Evolutionary conservation across 768 basidiomycete species (phyloP), one percentile per base, ranked within the genome.

Genomic region (Pleurotus citrinopileatus): DNA sequence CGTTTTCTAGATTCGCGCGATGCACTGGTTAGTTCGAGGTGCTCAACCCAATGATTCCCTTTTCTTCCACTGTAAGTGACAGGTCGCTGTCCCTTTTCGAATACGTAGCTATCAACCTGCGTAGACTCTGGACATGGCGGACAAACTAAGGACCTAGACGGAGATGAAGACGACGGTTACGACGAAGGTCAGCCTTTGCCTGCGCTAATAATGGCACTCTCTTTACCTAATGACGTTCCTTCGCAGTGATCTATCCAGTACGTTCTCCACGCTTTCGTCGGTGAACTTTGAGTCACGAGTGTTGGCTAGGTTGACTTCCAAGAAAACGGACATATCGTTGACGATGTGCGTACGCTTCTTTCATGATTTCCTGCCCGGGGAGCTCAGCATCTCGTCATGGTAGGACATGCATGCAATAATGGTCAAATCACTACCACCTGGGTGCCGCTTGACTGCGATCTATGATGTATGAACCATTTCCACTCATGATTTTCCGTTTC

Each of bases 41-140:
- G 94, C 94, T 15, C 72, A 73, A 17, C 83, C 91, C 1, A 87
- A 94, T 58, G 94, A 96, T 61, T 86, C 94, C 3, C 73, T 95
- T 29, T 94, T 94, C 75, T 90, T 95, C 77, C 94, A 94, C 59
- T 95, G 90, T 89, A 55, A 55, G 81, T 67, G 1, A 12, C 10
- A 20, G 40, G 42, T 3, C 20, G 34, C 22, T 19, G 19, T 25
- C 4, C 17, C 19, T 38, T 25, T 2, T 8, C 23, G 8, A 20
- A 19, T 36, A 36, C 23, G 34, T 12, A 26, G 42, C 15, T 19
- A 51, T 44, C 55, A 17, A 52, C n/a, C n/a, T n/a, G n/a, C n/a
- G n/a, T 13, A 91, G 91, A 92, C 67, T 96, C 94, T 4, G 95
- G 95, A 10, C 96, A 98, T 58, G 96, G 96, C 32, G 94, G 93